Conservation (phyloP, 2,329 filamentous ascomycete genomes). For the Phialocephala subalpina region DNA sequence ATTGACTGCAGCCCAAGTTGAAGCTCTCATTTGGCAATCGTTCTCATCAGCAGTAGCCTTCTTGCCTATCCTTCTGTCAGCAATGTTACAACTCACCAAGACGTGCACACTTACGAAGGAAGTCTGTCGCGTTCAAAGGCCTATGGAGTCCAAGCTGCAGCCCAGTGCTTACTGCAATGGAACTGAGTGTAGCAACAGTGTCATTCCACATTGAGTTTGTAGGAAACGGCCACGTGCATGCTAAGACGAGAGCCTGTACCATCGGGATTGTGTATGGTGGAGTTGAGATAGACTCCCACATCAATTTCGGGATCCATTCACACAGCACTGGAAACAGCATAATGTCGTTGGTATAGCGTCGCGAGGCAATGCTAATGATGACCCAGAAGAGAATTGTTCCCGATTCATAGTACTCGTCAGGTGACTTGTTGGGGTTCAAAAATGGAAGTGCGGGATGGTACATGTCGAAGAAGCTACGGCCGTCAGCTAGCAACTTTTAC, state of each 20-base stretch:
- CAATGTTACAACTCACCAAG: neutral
- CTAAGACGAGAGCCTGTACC: slow-evolving; percentile 33
- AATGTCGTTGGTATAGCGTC: slow-evolving; percentile 25
- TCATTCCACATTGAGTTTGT: slow-evolving; percentile 33
- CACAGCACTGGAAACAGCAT: slow-evolving; percentile 20
- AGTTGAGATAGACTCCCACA: slow-evolving; percentile 22
- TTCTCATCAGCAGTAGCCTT: slow-evolving; percentile 7
- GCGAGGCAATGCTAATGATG: slow-evolving; percentile 30
- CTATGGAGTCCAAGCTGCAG: slow-evolving; percentile 39
- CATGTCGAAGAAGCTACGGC: slow-evolving; percentile 25
- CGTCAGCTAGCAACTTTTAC: slow-evolving; percentile 4
- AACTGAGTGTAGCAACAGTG: slow-evolving; percentile 32
- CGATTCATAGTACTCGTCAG: slow-evolving; percentile 27
- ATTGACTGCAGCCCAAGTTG: slow-evolving; percentile 29
- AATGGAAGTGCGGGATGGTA: slow-evolving; percentile 29
- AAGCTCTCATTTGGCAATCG: slow-evolving; percentile 7
- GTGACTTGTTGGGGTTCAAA: slow-evolving; percentile 23
- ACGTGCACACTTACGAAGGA: slow-evolving; percentile 16
- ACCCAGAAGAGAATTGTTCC: slow-evolving; percentile 28
- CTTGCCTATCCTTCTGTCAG: slow-evolving; percentile 4
- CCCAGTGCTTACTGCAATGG: slow-evolving; percentile 33
- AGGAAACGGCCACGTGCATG: slow-evolving; percentile 38
- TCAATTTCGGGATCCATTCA: slow-evolving; percentile 22
- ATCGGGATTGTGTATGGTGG: slow-evolving; percentile 14
- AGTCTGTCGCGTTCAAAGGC: slow-evolving; percentile 33